phyloP scores from a whole-genome alignment of 352 stramenopile genomes.

The Globisporangium canariense region DNA sequence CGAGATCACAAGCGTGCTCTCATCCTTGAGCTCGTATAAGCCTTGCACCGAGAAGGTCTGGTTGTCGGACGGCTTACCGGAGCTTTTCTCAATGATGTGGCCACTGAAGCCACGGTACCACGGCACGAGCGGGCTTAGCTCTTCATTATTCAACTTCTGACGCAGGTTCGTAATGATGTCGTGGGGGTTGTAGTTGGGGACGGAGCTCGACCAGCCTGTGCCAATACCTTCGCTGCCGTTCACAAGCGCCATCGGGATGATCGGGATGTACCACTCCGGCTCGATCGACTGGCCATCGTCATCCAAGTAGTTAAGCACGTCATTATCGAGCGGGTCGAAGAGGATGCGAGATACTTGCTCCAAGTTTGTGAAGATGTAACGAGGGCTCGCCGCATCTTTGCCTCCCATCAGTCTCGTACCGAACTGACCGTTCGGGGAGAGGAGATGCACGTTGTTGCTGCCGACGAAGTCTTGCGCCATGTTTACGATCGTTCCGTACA shows the following conservation, averaged over 20 bases:
- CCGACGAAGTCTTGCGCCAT: constrained; percentile 99
- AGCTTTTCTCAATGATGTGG: constrained; percentile 78
- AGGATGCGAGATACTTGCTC: constrained; percentile 79
- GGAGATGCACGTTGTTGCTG: constrained; percentile 97
- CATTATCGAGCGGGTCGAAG: constrained; percentile 89
- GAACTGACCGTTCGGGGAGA: constrained; percentile 96
- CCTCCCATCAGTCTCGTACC: constrained; percentile 96
- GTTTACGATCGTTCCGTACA: constrained; percentile 95
- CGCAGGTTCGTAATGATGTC: constrained; percentile 85
- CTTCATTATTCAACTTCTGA: constrained; percentile 58
- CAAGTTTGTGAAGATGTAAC: constrained; percentile 95
- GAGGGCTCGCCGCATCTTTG: constrained; percentile 92
- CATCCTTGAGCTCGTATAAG: constrained; percentile 74
- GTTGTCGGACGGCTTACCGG: constrained; percentile 43
- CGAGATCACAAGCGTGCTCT: constrained; percentile 92
- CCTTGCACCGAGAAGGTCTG: constrained; percentile 85
- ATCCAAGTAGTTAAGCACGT: constrained; percentile 88
- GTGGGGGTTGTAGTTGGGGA: constrained; percentile 91
- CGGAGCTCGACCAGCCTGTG: constrained; percentile 93
- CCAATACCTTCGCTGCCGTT: constrained; percentile 97
- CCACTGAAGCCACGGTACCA: constrained; percentile 93
- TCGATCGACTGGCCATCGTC: constrained; percentile 93
- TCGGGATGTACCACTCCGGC: constrained; percentile 91
- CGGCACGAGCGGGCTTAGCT: constrained; percentile 62
- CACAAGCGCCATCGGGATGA: constrained; percentile 97